These are phyloP conservation scores for Chlorella sp. DNA, from an alignment of 139 green algal species.

Conservation along the genomic window DNA sequence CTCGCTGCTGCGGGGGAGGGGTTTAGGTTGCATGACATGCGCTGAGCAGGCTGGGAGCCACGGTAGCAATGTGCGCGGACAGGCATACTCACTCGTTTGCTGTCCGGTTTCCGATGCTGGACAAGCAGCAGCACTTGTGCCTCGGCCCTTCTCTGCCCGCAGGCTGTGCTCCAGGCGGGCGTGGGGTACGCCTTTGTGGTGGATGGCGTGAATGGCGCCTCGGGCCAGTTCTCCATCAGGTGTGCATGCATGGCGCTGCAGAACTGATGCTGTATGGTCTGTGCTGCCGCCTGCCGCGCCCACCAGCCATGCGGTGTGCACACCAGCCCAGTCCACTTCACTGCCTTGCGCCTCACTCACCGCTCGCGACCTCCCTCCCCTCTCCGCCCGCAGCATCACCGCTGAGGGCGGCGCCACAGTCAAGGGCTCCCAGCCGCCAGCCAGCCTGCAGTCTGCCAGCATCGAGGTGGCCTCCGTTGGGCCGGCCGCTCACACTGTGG, in stretches of 20 bases:
- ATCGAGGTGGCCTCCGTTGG: neutral
- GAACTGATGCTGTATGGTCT: no score
- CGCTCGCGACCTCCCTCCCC: no score
- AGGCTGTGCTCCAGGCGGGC: slow-evolving; percentile 36
- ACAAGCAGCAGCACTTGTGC: neutral
- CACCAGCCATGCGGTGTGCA: no score
- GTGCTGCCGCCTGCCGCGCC: no score
- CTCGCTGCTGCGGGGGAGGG: no score
- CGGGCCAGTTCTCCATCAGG: slow-evolving; percentile 46
- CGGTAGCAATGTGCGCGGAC: no score
- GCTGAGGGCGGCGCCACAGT: neutral
- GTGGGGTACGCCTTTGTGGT: slow-evolving; percentile 55
- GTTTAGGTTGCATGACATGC: no score
- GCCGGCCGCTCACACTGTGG: neutral
- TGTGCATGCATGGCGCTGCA: neutral
- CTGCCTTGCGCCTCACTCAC: neutral
- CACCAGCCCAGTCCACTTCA: neutral
- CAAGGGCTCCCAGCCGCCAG: neutral
- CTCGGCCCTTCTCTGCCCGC: neutral
- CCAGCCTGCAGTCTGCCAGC: slow-evolving; percentile 15
- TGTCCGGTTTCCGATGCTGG: no score
- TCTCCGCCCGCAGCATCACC: neutral
- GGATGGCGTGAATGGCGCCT: slow-evolving; percentile 46
- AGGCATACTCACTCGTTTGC: no score
- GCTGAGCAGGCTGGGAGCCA: no score